Percentiles rank a stretch among this genome's conserved stretches.
Conservation (phyloP, 805 yeast species). For the Danielia reshetovae region DNA sequence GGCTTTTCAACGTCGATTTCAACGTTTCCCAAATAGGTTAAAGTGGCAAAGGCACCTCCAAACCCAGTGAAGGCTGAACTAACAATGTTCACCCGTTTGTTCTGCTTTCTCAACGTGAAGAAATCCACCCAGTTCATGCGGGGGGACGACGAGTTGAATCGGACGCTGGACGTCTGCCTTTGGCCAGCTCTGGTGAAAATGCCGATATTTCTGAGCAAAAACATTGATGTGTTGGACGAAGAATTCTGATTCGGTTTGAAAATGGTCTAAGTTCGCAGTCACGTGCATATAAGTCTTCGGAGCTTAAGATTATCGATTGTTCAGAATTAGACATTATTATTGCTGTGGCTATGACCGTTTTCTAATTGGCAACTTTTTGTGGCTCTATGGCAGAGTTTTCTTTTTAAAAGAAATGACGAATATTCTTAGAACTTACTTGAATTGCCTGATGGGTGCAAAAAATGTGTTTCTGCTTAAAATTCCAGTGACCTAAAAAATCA, state of each 20-base stretch:
- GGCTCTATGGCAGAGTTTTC: no score
- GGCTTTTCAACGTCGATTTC: conserved; percentile 86
- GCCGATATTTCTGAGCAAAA: conserved; percentile 11
- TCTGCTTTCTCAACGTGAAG: conserved; percentile 68
- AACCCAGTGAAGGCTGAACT: conserved; percentile 68
- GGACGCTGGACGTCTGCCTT: conserved; percentile 2
- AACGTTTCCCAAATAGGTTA: conserved; percentile 71
- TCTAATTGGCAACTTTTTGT: no score
- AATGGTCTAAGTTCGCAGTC: no score
- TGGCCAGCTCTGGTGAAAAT: conserved; percentile 4
- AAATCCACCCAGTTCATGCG: conserved; percentile 74
- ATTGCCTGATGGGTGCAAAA: no score
- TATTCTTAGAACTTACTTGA: no score
- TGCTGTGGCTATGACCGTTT: no score
- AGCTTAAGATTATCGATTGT: no score
- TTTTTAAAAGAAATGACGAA: no score
- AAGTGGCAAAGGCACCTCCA: conserved; percentile 61
- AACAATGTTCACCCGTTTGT: conserved; percentile 63
- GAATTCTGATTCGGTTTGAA: not conserved
- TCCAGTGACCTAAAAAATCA: no score
- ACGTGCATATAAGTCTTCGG: no score
- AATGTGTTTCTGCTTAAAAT: no score
- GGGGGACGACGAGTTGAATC: conserved; percentile 22
- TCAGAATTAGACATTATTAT: no score
- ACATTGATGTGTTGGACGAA: conserved; percentile 1